Evolutionary conservation across 129 eudicot species (phyloP).

Genomic region (Flaveria bidentis): DNA sequence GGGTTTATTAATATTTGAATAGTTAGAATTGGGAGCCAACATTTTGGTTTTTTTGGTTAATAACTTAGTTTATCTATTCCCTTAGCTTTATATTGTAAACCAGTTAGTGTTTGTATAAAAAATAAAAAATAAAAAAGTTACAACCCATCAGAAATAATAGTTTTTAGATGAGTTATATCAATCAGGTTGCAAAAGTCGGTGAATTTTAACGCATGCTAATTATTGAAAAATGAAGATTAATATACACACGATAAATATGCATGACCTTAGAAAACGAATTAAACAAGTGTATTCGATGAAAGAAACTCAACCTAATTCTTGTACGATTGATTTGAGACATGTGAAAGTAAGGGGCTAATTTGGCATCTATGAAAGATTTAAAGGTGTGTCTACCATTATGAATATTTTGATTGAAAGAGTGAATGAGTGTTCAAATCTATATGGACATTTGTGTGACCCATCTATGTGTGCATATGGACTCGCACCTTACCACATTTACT

Average conservation of each 20-base stretch:
- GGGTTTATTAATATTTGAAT: neutral
- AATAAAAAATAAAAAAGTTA: neutral
- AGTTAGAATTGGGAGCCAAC: neutral
- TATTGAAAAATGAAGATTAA: neutral
- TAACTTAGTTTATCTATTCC: neutral
- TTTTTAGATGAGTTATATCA: neutral
- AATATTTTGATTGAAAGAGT: slow-evolving; percentile 28
- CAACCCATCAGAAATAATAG: neutral
- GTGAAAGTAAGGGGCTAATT: slow-evolving; percentile 30
- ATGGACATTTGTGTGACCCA: slow-evolving; percentile 37
- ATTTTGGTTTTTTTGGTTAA: neutral
- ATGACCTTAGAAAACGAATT: neutral
- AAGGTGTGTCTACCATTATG: slow-evolving; percentile 30
- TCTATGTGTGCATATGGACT: slow-evolving; percentile 40
- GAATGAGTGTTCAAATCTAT: slow-evolving; percentile 35
- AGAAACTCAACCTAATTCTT: neutral
- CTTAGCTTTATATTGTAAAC: neutral
- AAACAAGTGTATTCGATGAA: neutral
- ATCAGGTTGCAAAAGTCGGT: neutral
- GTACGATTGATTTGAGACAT: slow-evolving; percentile 20
- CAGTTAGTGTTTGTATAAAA: neutral
- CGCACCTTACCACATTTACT: slow-evolving; percentile 23
- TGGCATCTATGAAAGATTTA: slow-evolving; percentile 22
- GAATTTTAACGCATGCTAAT: neutral
- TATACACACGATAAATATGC: neutral